These are phyloP conservation scores for Corymbia citriodora DNA, from an alignment of 441 rosid genomes.

Conservation along the genomic window DNA sequence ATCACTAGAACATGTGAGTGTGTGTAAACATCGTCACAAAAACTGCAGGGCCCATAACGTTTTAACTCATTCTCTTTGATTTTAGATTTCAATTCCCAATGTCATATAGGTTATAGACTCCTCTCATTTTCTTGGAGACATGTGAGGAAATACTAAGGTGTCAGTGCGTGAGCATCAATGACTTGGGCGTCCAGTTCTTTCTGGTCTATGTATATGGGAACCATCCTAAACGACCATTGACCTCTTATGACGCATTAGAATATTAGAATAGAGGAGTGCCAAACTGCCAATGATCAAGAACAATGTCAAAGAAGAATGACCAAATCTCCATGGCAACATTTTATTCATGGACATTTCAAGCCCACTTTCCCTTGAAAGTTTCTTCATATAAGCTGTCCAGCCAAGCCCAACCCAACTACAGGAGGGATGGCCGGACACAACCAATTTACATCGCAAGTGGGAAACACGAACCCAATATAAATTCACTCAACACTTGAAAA, in stretches of 20 bases:
- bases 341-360: not conserved
- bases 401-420: not conserved
- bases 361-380: not conserved
- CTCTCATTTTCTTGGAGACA: not conserved
- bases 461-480: not conserved
- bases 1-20: not conserved
- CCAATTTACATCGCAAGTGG: not conserved
- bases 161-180: not conserved
- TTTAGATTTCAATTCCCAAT: not conserved
- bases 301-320: not conserved
- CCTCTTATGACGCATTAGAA: not conserved
- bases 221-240: not conserved
- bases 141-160: not conserved
- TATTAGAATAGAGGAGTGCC: not conserved
- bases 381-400: not conserved
- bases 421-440: not conserved
- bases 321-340: not conserved
- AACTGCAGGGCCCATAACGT: not conserved
- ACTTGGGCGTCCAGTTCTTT: not conserved
- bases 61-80: not conserved
- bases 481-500: not conserved
- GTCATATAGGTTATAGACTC: not conserved
- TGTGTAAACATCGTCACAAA: not conserved
- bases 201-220: not conserved
- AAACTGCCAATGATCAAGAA: not conserved